Evolutionary conservation across 345 rosid genomes (phyloP).

Genomic region (Euclidium syriacum): DNA sequence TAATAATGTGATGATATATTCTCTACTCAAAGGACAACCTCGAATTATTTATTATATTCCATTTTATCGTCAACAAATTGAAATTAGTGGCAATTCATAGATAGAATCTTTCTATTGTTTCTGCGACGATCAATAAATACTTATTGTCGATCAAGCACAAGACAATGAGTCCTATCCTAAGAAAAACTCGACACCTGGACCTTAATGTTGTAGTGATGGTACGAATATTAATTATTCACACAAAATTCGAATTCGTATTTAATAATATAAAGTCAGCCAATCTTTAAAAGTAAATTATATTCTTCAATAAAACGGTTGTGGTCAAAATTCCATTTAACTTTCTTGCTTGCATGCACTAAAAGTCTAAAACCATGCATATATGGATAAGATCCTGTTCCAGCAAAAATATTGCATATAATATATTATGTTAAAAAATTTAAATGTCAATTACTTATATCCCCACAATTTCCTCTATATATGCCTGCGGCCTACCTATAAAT

Average conservation of each 20-base stretch:
- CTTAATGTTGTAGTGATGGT: slow-evolving; percentile 3
- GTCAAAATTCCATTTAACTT: slow-evolving; percentile 17
- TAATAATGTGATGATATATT: slow-evolving; percentile 7
- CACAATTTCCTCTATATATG: not conserved
- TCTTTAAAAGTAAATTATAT: not conserved
- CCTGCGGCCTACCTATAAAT: no score
- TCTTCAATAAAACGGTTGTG: slow-evolving; percentile 10
- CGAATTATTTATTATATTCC: not conserved
- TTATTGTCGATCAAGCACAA: slow-evolving; percentile 2
- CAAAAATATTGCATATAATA: not conserved
- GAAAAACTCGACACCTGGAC: slow-evolving; percentile 19
- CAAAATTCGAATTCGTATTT: slow-evolving; percentile 7
- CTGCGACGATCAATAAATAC: not conserved
- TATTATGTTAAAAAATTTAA: not conserved
- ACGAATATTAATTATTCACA: slow-evolving; percentile 14
- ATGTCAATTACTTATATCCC: not conserved
- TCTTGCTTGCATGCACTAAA: slow-evolving; percentile 15
- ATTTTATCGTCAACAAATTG: not conserved
- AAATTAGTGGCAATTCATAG: not conserved
- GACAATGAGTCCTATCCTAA: slow-evolving; percentile 20
- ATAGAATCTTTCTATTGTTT: slow-evolving; percentile 5
- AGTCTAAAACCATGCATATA: slow-evolving; percentile 8
- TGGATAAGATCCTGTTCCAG: not conserved
- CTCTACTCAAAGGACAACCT: slow-evolving; percentile 6
- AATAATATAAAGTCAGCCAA: slow-evolving; percentile 20